Evolutionary conservation across 1,284 basidiomycete species (phyloP).

Genomic region (Inonotus hispidus): DNA sequence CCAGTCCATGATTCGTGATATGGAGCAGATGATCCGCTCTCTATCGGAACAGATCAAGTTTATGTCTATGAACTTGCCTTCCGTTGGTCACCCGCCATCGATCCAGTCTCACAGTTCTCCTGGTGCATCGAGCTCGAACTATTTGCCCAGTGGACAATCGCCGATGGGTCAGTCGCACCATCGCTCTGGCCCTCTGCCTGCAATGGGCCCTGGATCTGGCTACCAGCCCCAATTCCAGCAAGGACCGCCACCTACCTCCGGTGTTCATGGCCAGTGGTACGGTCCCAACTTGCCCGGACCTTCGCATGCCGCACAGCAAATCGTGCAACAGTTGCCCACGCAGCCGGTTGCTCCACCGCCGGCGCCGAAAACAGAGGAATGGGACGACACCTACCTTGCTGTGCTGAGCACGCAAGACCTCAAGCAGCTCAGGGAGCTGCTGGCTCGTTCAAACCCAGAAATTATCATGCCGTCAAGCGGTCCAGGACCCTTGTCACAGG

Average conservation of each 20-base stretch:
- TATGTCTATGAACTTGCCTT: slow-evolving; percentile 52
- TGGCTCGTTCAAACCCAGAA: slow-evolving; percentile 69
- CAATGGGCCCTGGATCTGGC: slow-evolving; percentile 21
- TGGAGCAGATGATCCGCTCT: slow-evolving; percentile 66
- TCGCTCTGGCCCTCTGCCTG: slow-evolving; percentile 18
- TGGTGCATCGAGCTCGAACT: slow-evolving; percentile 28
- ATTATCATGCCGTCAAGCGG: slow-evolving; percentile 71
- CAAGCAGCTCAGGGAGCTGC: slow-evolving; percentile 64
- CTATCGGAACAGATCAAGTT: slow-evolving; percentile 77
- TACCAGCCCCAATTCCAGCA: slow-evolving; percentile 22
- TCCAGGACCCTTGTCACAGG: slow-evolving; percentile 65
- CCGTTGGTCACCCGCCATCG: slow-evolving; percentile 29
- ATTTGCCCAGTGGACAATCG: slow-evolving; percentile 17
- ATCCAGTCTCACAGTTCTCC: slow-evolving; percentile 21
- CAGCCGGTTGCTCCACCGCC: slow-evolving; percentile 34
- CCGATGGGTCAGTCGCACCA: slow-evolving; percentile 19
- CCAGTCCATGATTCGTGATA: slow-evolving; percentile 66
- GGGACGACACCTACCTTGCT: slow-evolving; percentile 75
- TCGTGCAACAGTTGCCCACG: slow-evolving; percentile 50
- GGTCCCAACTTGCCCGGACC: slow-evolving; percentile 50
- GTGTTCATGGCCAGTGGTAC: slow-evolving; percentile 50
- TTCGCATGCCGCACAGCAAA: slow-evolving; percentile 70
- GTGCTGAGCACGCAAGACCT: slow-evolving; percentile 68
- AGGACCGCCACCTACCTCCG: slow-evolving; percentile 28
- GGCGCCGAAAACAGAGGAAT: slow-evolving; percentile 61